Base-by-base conservation (phyloP, 148 eudicot genomes). In the Camellia japonica region DNA sequence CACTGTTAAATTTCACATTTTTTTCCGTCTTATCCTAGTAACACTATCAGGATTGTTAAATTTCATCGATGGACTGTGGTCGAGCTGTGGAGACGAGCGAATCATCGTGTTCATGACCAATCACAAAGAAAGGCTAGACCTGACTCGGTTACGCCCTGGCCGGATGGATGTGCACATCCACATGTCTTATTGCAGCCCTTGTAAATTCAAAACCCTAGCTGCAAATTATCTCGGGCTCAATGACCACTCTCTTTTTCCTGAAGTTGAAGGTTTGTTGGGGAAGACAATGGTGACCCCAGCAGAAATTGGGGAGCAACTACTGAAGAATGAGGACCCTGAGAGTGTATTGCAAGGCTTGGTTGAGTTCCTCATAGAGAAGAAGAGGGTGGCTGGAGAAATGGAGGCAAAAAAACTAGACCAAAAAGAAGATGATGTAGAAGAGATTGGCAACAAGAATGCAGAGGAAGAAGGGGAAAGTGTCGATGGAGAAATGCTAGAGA, bases 81-180 rank as follows among this genome's bases (percentile, higher is more conserved):
- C 93, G 18, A 87, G 87, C 7, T 88, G 91, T 68, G 92, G 92
- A 19, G 95, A 91, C 47, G 91, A 88, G 74, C 69, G 91, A 30
- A 88, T 88, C 8, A 87, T 92, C 41, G 76, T 92, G 16, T 90
- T 92, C 87, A 92, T 92, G 0, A 90, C 93, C 15, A 92, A 92
- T 81, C 92, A 90, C 82, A 90, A 86, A 77, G 97, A 90, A 65
- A 84, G 86, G 42, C 86, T 92, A 6, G 97, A 92, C 64, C 90
- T 90, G 6, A 92, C 94, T 3, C 63, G 90, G 42, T 81, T 92
- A 12, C 86, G 92, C 23, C 94, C 94, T 3, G 97, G 97, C 5
- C 87, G 92, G 3, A 92, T 92, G 96, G 96, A 92, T 49, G 84
- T 89, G 82, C 93, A 92, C 72, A 90, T 92, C 64, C 88, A 90